Evolutionary conservation across 768 basidiomycete genomes (phyloP), one percentile per base, ranked within the genome.

Genomic region (Saitozyma sp.): DNA sequence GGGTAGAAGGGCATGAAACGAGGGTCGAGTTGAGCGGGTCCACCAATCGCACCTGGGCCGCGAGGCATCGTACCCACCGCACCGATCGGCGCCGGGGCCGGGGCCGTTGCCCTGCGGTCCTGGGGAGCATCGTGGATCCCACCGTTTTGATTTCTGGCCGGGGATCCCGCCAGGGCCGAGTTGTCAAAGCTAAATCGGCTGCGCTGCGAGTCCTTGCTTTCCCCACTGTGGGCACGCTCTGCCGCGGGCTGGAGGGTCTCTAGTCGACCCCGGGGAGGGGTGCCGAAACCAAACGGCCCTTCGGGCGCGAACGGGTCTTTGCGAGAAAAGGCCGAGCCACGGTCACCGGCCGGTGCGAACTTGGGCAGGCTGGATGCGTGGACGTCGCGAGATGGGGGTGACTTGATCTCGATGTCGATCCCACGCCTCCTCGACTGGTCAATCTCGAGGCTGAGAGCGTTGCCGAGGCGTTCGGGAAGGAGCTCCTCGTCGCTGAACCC

Each of bases 371-470:
- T 29, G 45, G 13, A 17, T 6, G 45, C 13, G 45, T 46, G 45
- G 13, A 46, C n/a, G n/a, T 46, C 45, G 13, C 45, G 45, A 17
- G 13, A 46, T 13, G n/a, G 45, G 9, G 46, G 20, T 14, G 53
- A 37, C 10, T 42, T 50, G 10, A 63, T 50, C 46, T 67, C 69
- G 46, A 64, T 58, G 45, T 67, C 66, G 7, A 62, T 43, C 10
- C 65, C 66, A 14, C 69, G 51, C 41, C 54, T 56, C 37, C 63
- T 52, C n/a, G 56, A 50, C 43, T 69, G 51, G 39, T 69, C 71
- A 48, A 75, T 73, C 53, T 75, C 70, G 14, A 77, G 57, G 40
- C 54, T 73, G 19, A 78, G 59, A 0, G 72, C 71, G 50, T 75
- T 77, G 20, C 61, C 66, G 13, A 78, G 55, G 40, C 66, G 63